Base-by-base conservation (phyloP, 2,329 filamentous ascomycete species). In the Fragosphaeria purpurea region DNA sequence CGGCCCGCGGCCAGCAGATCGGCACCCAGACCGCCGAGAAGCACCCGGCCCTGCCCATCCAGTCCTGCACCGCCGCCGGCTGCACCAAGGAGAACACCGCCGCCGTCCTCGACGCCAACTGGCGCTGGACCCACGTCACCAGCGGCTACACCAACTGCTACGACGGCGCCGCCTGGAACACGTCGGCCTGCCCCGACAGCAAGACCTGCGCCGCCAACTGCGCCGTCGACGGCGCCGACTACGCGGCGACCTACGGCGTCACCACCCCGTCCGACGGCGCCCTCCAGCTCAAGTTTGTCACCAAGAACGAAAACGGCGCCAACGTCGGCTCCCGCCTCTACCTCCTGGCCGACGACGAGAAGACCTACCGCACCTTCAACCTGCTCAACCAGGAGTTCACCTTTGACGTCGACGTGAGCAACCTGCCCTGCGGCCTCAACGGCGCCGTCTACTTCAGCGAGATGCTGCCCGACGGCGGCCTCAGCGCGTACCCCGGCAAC, bases 401-500 rank as follows among this genome's bases (percentile, higher is more conserved):
- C 33, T 79, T 84, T 52, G 77, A 81, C 50, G 79, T 82, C 7
- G 80, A 84, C 61, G 73, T 80, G 43, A 80, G 77, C 50, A 73
- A 75, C 55, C 69, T 83, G 12, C 74, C 77, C 46, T 84, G 81
- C 59, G 81, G 81, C 50, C 64, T 83, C 50, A 83, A 84, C 63
- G 80, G 79, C 48, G 79, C 79, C 38, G 64, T 83, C 32, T 83
- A 83, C 62, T 70, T 76, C 49, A 66, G 69, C 47, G 64, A 70
- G 57, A 80, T 81, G 77, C 72, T 77, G 44, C 68, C 70, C 34
- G 75, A 79, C 50, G 76, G 76, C 55, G 76, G 76, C 43, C 62
- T 69, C 63, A 58, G 60, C 54, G 72, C 70, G 58, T 74, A 71
- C 61, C 40, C 65, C 6, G 69, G 62, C 62, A 79, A 72, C 64